Conservation (phyloP, 1,284 basidiomycete genomes). For the Ceratobasidium sp. region DNA sequence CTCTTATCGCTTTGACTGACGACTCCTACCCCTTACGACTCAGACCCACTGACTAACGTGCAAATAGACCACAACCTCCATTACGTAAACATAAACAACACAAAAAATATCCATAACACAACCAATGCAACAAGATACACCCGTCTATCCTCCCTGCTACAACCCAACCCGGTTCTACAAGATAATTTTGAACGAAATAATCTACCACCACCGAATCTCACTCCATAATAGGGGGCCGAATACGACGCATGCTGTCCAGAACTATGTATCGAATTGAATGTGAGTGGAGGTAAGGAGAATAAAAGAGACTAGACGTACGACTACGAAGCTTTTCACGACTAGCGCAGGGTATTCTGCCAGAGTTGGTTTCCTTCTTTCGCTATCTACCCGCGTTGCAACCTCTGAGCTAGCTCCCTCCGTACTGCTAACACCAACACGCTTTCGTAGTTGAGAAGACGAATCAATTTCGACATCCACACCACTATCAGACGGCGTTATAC, state of each 20-base stretch:
- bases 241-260: constrained; percentile 78
- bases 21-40: no score
- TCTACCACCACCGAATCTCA: constrained; percentile 74
- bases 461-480: constrained; percentile 29
- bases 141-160: background rate
- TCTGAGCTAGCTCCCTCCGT: background rate
- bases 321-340: constrained; percentile 65
- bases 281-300: no score
- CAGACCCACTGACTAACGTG: no score
- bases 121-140: background rate
- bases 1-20: no score
- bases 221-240: constrained; percentile 72
- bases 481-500: constrained; percentile 26
- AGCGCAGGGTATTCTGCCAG: constrained; percentile 73
- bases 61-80: background rate
- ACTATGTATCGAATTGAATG: constrained; percentile 58
- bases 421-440: constrained; percentile 36
- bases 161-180: background rate
- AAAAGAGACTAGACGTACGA: constrained; percentile 66
- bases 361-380: constrained; percentile 55
- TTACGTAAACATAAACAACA: constrained; percentile 1
- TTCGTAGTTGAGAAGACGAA: background rate
- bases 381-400: constrained; percentile 45
- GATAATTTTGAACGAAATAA: background rate
- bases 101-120: background rate